phyloP scores from a whole-genome alignment of 1,139 yeast genomes.

The Pichia sp. region DNA sequence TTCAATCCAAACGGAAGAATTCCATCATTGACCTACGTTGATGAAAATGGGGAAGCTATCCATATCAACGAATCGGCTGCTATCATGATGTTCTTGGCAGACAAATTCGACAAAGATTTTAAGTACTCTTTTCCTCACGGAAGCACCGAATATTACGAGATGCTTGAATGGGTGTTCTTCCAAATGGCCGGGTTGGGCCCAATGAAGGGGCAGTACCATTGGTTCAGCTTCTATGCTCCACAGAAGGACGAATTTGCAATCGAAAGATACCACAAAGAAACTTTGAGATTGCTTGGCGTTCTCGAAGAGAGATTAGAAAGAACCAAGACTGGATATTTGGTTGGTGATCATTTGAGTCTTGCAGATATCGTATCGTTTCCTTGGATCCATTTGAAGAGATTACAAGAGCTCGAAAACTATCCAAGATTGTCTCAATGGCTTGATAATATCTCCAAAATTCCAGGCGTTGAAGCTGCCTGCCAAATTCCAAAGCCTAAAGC shows the following conservation, averaged over 20 bases:
- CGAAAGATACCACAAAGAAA: conserved; percentile 47
- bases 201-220: conserved; percentile 55
- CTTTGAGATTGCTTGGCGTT: conserved; percentile 50
- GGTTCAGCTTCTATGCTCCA: conserved; percentile 41
- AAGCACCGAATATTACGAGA: conserved; percentile 45
- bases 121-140: conserved; percentile 45
- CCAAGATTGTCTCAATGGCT: conserved; percentile 46
- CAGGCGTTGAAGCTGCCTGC: conserved; percentile 40
- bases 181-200: conserved; percentile 61
- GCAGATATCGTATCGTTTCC: conserved; percentile 50
- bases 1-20: conserved; percentile 61
- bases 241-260: conserved; percentile 50
- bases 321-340: conserved; percentile 48
- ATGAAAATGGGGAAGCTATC: conserved; percentile 36
- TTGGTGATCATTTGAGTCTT: conserved; percentile 51
- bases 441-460: conserved; percentile 36
- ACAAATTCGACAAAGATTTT: conserved; percentile 51
- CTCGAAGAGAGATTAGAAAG: conserved; percentile 44
- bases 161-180: conserved; percentile 49
- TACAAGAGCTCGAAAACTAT: conserved; percentile 38
- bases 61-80: conserved; percentile 55
- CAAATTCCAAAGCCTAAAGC: conserved; percentile 30
- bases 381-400: conserved; percentile 31
- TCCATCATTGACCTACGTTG: conserved; percentile 51
- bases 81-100: conserved; percentile 51